These are phyloP conservation scores for Epichloe brachyelytri DNA, from an alignment of 2,329 filamentous ascomycete genomes.

Conservation along the genomic window DNA sequence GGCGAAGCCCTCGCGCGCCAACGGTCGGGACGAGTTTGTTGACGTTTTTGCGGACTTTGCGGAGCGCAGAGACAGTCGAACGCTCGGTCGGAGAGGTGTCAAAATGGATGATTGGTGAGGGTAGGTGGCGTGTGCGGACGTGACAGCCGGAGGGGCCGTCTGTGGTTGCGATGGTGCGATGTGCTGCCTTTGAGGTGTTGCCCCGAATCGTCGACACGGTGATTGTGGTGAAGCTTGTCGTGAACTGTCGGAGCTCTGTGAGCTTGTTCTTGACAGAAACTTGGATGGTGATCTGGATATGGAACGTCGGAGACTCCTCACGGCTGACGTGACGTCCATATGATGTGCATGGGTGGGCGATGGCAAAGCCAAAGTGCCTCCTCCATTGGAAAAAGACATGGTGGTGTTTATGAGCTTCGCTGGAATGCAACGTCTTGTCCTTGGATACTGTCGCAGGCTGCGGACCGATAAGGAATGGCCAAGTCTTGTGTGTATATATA, in stretches of 20 bases:
- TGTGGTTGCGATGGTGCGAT: constrained; percentile 19
- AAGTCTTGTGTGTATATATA: constrained; percentile 2
- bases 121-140: constrained; percentile 16
- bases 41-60: constrained; percentile 45
- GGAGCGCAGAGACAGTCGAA: constrained; percentile 53
- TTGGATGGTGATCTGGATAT: constrained; percentile 91
- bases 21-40: constrained; percentile 35
- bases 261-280: constrained; percentile 46
- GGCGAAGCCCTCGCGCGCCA: constrained; percentile 56
- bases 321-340: constrained; percentile 69
- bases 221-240: constrained; percentile 35
- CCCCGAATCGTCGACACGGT: constrained; percentile 32
- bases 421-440: constrained; percentile 15
- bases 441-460: constrained; percentile 12
- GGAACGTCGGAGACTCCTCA: constrained; percentile 74
- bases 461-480: constrained; percentile 15
- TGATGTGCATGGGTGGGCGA: constrained; percentile 75
- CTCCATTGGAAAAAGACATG: constrained; percentile 44
- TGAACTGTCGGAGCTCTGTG: constrained; percentile 35
- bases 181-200: constrained; percentile 24
- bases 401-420: constrained; percentile 20
- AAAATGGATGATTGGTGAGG: constrained; percentile 37
- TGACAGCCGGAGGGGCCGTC: constrained; percentile 22
- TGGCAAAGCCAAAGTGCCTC: constrained; percentile 72
- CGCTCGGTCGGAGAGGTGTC: constrained; percentile 52